Evolutionary conservation across 441 rosid genomes (phyloP), one percentile per base, ranked within the genome.

Genomic region (Pelargonium fulgidum): DNA sequence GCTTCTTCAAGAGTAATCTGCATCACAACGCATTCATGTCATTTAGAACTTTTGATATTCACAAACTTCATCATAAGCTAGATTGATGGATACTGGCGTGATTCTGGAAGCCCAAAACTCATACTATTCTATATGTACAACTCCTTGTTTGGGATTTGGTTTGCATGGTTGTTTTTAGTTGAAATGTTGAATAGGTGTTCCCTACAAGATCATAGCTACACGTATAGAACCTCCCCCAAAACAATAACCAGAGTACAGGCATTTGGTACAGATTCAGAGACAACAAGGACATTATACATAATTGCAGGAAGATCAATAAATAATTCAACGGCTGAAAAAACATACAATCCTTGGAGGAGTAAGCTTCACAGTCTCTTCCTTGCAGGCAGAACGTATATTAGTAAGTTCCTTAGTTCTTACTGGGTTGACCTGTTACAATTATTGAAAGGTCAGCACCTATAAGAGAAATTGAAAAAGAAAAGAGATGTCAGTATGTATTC

Each of bases 1-100:
- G 96, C 97, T 80, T 93, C 97, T 85, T 94, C 99, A 22, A 91
- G 93, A 29, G 91, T 94, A 90, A 94, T 80, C 99, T 94, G 89
- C 77, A 76, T 22, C 75, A 1, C 14, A 70, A 79, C 56, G n/a
- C 26, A 61, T n/a, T 70, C 9, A 45, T 22, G 17, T 52, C 59
- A 52, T n/a, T 16, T 52, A 52, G 8, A 52, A 52, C 59, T n/a
- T 52, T 14, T 6, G 13, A 52, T 1, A 7, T 52, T 52, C 59
- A n/a, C 16, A 52, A 52, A 17, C 59, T 52, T 52, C 56, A 56
- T 12, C n/a, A 14, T 12, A 48, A 48, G 56, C 10, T 48, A 48
- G 56, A 7, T 48, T 48, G 56, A 48, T 48, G 17, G 16, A 52
- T 52, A 52, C 59, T 16, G 20, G 59, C 9, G 9, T 39, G 42